Evolutionary conservation across 495 filamentous ascomycete species (phyloP).

Genomic region (Podospora comata): DNA sequence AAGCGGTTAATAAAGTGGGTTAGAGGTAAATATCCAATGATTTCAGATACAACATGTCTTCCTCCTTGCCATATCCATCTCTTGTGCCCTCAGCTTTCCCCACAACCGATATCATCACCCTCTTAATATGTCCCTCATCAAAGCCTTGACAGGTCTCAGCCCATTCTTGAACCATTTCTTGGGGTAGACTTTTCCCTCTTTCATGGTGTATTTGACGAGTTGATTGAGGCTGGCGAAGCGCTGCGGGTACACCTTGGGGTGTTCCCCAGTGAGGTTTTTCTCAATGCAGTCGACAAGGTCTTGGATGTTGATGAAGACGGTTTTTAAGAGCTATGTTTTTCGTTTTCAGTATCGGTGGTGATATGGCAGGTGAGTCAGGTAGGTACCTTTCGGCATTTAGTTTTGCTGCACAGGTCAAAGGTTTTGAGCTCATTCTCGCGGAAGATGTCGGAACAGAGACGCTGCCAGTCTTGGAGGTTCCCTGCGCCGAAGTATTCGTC

Average conservation of each 20-base stretch:
- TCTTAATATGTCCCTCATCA: conserved; percentile 15
- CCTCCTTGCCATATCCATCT: not conserved
- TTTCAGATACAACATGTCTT: not conserved
- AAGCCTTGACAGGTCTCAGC: conserved; percentile 32
- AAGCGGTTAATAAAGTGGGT: not conserved
- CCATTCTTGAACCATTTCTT: conserved; percentile 17
- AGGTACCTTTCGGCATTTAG: conserved; percentile 37
- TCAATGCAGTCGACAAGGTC: conserved; percentile 35
- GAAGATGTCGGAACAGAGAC: conserved; percentile 33
- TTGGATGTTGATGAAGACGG: conserved; percentile 39
- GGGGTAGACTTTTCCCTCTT: conserved; percentile 23
- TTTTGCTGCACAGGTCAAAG: conserved; percentile 30
- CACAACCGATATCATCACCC: too few relatives aligned
- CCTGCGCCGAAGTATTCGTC: conserved; percentile 32
- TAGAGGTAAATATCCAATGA: not conserved
- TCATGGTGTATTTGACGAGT: conserved; percentile 23
- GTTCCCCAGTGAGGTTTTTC: not conserved
- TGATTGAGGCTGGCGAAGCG: conserved; percentile 29
- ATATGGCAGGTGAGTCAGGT: not conserved
- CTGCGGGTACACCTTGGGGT: conserved; percentile 2
- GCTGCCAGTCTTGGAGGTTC: conserved; percentile 36
- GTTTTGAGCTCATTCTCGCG: conserved; percentile 19
- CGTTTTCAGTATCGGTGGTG: not conserved
- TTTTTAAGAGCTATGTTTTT: conserved; percentile 24
- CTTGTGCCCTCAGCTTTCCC: too few relatives aligned